phyloP scores from a whole-genome alignment of 225 moss, liverwort and hornwort species.

The Sphagnum contortum region DNA sequence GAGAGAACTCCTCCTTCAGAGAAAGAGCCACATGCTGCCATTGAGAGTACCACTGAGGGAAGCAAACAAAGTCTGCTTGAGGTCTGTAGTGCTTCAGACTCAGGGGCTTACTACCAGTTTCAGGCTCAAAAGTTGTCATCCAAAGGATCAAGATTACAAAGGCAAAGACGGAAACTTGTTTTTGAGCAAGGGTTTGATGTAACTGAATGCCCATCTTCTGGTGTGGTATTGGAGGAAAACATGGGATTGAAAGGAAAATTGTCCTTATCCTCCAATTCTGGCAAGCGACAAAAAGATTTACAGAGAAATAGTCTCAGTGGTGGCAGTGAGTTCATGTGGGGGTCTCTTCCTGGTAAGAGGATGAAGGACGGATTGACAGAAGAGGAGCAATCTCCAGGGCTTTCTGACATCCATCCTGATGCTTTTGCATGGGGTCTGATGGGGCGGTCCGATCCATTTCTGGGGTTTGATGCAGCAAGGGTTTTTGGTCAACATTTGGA shows the following conservation, averaged over 20 bases:
- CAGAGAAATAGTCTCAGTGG: conserved; percentile 16
- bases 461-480: conserved; percentile 21
- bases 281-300: conserved; percentile 19
- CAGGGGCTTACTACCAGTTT: too few relatives aligned
- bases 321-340: conserved; percentile 8
- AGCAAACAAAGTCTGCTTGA: too few relatives aligned
- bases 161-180: too few relatives aligned
- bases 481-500: conserved; percentile 8
- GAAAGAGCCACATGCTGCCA: too few relatives aligned
- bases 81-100: too few relatives aligned
- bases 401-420: conserved; percentile 11
- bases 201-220: too few relatives aligned
- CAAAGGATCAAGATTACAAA: too few relatives aligned
- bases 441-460: conserved; percentile 14
- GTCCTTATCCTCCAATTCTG: conserved; percentile 17
- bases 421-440: conserved; percentile 18
- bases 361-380: conserved; percentile 8
- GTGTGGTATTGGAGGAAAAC: not conserved
- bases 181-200: too few relatives aligned
- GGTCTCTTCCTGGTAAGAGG: conserved; percentile 17
- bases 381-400: conserved; percentile 4
- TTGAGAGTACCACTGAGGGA: too few relatives aligned
- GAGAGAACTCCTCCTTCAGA: too few relatives aligned
- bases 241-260: conserved; percentile 26
- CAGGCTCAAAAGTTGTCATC: too few relatives aligned